Evolutionary conservation across 345 rosid genomes (phyloP).

Genomic region (Euphorbia pulcherrima): DNA sequence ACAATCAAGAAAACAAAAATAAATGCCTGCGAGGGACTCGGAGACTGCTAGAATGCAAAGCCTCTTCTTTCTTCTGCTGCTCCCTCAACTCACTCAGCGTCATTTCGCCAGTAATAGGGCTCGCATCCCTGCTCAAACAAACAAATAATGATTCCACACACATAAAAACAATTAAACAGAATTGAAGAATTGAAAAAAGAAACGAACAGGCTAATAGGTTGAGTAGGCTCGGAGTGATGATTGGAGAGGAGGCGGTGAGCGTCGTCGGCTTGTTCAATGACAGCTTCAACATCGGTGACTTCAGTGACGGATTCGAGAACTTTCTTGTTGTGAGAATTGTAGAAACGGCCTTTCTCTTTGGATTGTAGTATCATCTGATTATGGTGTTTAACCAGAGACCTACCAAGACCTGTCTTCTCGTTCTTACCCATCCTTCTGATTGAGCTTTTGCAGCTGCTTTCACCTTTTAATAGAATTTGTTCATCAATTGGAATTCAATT

Average conservation of each 20-base stretch:
- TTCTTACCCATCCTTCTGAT: conserved; percentile 56
- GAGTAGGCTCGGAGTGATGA: conserved; percentile 38
- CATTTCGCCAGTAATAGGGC: conserved; percentile 43
- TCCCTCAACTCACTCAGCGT: conserved; percentile 57
- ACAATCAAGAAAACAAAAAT: neutral
- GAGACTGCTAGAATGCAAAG: conserved; percentile 54
- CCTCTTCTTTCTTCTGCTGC: conserved; percentile 66
- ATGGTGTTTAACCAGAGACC: conserved; percentile 85
- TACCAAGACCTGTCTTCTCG: conserved; percentile 70
- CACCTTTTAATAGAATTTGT: neutral
- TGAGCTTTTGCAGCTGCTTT: neutral
- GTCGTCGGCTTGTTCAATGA: conserved; percentile 73
- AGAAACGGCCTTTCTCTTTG: conserved; percentile 67
- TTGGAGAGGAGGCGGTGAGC: conserved; percentile 43
- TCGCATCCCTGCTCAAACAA: conserved; percentile 44
- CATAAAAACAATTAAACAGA: neutral
- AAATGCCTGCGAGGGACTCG: conserved; percentile 59
- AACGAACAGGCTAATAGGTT: conserved; percentile 59
- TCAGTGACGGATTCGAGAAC: conserved; percentile 81
- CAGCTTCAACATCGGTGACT: conserved; percentile 71
- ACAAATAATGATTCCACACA: neutral
- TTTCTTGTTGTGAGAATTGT: conserved; percentile 58
- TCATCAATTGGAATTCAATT: neutral
- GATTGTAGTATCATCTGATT: conserved; percentile 76
- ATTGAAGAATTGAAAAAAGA: neutral